Conservation (phyloP, 78 protist genomes). For the Dictyostelium citrinum region DNA sequence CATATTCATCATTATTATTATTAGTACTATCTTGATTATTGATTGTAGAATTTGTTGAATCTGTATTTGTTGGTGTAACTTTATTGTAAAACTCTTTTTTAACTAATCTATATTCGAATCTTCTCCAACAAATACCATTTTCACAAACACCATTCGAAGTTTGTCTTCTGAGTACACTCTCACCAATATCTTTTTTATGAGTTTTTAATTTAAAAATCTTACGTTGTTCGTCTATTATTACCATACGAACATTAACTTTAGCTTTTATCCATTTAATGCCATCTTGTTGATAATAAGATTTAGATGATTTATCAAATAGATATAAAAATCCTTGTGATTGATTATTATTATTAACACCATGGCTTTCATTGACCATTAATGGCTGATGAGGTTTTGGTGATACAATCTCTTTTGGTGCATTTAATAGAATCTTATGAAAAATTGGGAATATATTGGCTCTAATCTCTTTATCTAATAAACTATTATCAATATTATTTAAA, state of each 20-base stretch:
- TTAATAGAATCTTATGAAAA: slow-evolving; percentile 8
- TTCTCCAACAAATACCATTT: slow-evolving; percentile 51
- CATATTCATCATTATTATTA: not conserved
- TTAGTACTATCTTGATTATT: too few relatives aligned
- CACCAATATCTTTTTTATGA: slow-evolving; percentile 72
- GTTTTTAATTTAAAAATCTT: slow-evolving; percentile 51
- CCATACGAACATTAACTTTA: slow-evolving; percentile 61
- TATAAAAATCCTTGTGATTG: slow-evolving; percentile 57
- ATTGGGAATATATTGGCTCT: slow-evolving; percentile 39
- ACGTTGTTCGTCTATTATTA: slow-evolving; percentile 37
- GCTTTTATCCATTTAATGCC: slow-evolving; percentile 76
- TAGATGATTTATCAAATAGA: slow-evolving; percentile 47
- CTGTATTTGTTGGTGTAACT: not conserved
- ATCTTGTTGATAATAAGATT: slow-evolving; percentile 28
- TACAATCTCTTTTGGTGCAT: not conserved
- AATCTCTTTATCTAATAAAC: slow-evolving; percentile 45
- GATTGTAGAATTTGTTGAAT: too few relatives aligned
- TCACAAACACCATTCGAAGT: slow-evolving; percentile 48
- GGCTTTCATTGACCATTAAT: not conserved
- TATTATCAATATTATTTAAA: not conserved
- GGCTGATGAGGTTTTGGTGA: slow-evolving; percentile 6
- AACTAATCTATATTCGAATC: slow-evolving; percentile 67
- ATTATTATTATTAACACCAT: not conserved
- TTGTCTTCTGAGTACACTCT: slow-evolving; percentile 62
- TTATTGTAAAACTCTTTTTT: slow-evolving; percentile 15